These are phyloP conservation scores for Hebeloma cylindrosporum DNA, from an alignment of 768 basidiomycete species.

Conservation along the genomic window DNA sequence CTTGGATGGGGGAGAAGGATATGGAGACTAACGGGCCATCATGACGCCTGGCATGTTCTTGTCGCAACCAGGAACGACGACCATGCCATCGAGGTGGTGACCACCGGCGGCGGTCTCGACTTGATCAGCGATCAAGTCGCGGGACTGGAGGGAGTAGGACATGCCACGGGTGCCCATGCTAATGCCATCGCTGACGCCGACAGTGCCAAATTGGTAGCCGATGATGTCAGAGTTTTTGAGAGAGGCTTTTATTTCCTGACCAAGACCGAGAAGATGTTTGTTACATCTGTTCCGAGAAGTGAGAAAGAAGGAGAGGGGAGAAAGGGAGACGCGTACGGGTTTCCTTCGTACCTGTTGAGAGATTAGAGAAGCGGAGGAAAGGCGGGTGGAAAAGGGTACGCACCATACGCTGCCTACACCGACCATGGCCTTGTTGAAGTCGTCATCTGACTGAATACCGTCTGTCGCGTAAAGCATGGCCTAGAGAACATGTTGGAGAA, in stretches of 20 bases:
- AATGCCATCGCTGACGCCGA: conserved; percentile 97
- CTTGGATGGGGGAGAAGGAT: conserved; percentile 12
- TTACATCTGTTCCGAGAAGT: conserved; percentile 70
- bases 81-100: conserved; percentile 98
- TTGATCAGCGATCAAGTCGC: conserved; percentile 96
- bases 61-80: conserved; percentile 96
- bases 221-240: conserved; percentile 69
- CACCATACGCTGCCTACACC: conserved; percentile 97
- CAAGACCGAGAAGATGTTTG: conserved; percentile 86
- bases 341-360: conserved; percentile 89
- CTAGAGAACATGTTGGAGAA: conserved; percentile 35
- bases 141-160: conserved; percentile 94
- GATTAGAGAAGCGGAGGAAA: conserved; percentile 14
- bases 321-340: conserved; percentile 68
- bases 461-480: conserved; percentile 99
- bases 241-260: conserved; percentile 84
- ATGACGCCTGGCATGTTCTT: conserved; percentile 99
- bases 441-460: conserved; percentile 73
- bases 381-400: conserved; percentile 27
- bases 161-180: conserved; percentile 96
- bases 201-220: conserved; percentile 97
- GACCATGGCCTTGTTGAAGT: conserved; percentile 96
- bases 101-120: conserved; percentile 96
- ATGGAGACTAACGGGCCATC: conserved; percentile 77
- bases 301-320: conserved; percentile 5